These are phyloP conservation scores for Striga hermonthica DNA, from an alignment of 305 asterid species.

Conservation along the genomic window DNA sequence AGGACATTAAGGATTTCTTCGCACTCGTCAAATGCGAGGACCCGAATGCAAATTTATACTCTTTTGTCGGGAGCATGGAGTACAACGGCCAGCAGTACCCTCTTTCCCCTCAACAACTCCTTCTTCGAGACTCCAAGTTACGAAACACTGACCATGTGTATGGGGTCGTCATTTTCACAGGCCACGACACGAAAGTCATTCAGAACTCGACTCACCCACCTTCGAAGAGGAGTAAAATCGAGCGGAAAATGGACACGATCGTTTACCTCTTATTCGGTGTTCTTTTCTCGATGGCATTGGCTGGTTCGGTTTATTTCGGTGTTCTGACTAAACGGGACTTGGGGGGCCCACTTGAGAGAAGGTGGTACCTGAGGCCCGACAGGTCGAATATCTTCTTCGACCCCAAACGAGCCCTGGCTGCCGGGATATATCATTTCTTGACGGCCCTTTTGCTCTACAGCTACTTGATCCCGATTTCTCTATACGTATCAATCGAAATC, in stretches of 20 bases:
- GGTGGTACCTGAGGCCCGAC: conserved; percentile 89
- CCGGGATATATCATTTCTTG: conserved; percentile 74
- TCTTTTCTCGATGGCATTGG: conserved; percentile 56
- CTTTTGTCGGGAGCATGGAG: conserved; percentile 83
- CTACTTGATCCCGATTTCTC: conserved; percentile 87
- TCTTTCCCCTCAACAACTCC: conserved; percentile 84
- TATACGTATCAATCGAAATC: conserved; percentile 85
- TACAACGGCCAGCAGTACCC: conserved; percentile 51
- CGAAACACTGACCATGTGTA: conserved; percentile 78
- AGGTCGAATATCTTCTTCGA: conserved; percentile 56
- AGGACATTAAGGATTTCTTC: conserved; percentile 48
- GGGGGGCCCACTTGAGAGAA: conserved; percentile 36
- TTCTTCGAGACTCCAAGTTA: conserved; percentile 77
- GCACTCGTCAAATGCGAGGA: conserved; percentile 82
- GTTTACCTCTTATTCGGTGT: conserved; percentile 72
- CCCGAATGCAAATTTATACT: conserved; percentile 87
- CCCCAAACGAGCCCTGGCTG: conserved; percentile 64
- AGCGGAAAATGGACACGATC: conserved; percentile 79
- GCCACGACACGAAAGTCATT: conserved; percentile 92
- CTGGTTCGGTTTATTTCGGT: conserved; percentile 82
- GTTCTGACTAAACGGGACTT: conserved; percentile 58
- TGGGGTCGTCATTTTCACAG: conserved; percentile 86
- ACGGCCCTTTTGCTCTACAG: conserved; percentile 80
- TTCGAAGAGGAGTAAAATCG: conserved; percentile 84
- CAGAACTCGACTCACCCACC: conserved; percentile 94